These are phyloP conservation scores for Clavispora asparagi DNA, from an alignment of 805 yeast genomes.

Conservation along the genomic window DNA sequence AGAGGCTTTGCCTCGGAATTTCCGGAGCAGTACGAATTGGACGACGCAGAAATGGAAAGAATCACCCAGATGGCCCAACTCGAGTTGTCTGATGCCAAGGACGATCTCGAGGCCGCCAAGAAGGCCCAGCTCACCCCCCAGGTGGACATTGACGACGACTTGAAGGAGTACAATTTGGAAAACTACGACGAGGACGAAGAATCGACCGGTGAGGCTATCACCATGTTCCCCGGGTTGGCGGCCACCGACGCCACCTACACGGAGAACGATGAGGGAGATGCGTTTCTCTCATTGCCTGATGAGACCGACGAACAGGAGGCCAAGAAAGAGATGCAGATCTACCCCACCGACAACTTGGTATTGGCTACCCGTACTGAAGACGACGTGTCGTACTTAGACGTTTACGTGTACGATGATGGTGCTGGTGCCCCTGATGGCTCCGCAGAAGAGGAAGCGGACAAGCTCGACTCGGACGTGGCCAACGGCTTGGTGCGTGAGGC, in stretches of 20 bases:
- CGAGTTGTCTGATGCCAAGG: slow-evolving; percentile 72
- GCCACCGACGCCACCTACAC: slow-evolving; percentile 52
- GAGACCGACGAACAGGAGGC: slow-evolving; percentile 69
- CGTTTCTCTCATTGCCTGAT: slow-evolving; percentile 58
- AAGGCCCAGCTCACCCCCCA: slow-evolving; percentile 42
- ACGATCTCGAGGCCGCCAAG: slow-evolving; percentile 51
- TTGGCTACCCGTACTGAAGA: slow-evolving; percentile 95
- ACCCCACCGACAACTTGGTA: slow-evolving; percentile 85
- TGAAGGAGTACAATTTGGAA: slow-evolving; percentile 83
- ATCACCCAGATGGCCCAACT: slow-evolving; percentile 80
- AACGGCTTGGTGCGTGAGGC: slow-evolving; percentile 68
- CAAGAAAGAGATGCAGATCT: slow-evolving; percentile 75
- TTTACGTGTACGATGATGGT: slow-evolving; percentile 91
- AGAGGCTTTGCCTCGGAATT: slow-evolving; percentile 91
- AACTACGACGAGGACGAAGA: slow-evolving; percentile 62
- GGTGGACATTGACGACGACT: slow-evolving; percentile 70
- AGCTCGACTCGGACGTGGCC: slow-evolving; percentile 66
- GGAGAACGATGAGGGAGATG: slow-evolving; percentile 41
- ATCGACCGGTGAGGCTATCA: slow-evolving; percentile 53
- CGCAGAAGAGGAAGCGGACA: slow-evolving; percentile 64
- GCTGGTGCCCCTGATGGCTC: slow-evolving; percentile 74
- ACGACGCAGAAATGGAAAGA: slow-evolving; percentile 90
- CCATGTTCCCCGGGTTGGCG: slow-evolving; percentile 69
- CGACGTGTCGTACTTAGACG: slow-evolving; percentile 86
- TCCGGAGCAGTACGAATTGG: slow-evolving; percentile 82